These are phyloP conservation scores for Fraxinus quadrangulata DNA, from an alignment of 257 asterid species.

Conservation along the genomic window DNA sequence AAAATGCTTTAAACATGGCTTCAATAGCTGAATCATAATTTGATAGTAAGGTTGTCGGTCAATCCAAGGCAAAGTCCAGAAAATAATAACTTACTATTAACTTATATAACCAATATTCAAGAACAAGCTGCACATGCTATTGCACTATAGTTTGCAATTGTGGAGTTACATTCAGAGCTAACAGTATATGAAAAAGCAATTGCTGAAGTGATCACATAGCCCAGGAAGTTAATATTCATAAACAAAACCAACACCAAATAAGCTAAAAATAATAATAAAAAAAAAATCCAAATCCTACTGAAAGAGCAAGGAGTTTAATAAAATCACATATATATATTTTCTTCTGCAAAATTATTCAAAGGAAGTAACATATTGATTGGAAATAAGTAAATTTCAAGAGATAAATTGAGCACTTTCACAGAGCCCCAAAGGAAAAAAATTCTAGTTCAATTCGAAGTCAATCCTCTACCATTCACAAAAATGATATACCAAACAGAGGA, in stretches of 20 bases:
- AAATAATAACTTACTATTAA: too few relatives aligned
- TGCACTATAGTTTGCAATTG: too few relatives aligned
- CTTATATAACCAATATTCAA: too few relatives aligned
- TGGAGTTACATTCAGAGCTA: too few relatives aligned
- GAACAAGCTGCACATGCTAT: too few relatives aligned
- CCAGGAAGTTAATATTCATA: neutral
- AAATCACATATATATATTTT: neutral
- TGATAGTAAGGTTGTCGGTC: too few relatives aligned
- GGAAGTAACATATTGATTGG: neutral
- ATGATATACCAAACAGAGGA: neutral
- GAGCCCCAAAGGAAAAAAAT: neutral
- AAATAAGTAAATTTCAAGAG: too few relatives aligned
- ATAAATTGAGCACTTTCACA: neutral
- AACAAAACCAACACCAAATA: neutral
- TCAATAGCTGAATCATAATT: too few relatives aligned
- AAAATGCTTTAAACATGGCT: neutral
- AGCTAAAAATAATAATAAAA: too few relatives aligned
- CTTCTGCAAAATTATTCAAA: neutral
- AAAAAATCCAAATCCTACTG: neutral
- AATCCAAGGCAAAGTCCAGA: too few relatives aligned
- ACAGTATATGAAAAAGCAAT: too few relatives aligned
- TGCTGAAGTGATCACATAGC: too few relatives aligned
- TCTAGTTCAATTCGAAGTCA: neutral
- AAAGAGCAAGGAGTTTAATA: neutral
- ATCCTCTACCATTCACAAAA: neutral